Evolutionary conservation across 768 basidiomycete genomes (phyloP), one percentile per base, ranked within the genome.

Genomic region (Ephemerocybe angulata): DNA sequence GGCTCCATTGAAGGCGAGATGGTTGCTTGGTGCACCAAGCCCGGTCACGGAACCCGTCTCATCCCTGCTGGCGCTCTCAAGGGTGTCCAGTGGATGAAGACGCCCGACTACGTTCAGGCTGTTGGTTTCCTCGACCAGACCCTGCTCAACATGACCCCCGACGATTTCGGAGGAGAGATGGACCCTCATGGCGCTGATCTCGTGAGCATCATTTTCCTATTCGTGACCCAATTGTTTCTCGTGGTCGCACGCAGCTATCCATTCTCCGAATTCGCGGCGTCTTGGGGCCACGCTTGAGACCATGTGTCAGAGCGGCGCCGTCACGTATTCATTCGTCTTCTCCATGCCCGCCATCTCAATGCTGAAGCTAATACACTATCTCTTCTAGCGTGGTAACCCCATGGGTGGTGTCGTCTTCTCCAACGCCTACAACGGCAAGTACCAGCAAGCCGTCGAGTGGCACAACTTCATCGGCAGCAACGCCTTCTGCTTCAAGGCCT

Each of bases 341-440:
- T n/a, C n/a, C n/a, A n/a, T n/a, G n/a, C n/a, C n/a, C n/a, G n/a
- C n/a, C n/a, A n/a, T n/a, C n/a, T n/a, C n/a, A n/a, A n/a, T n/a
- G n/a, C n/a, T n/a, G n/a, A n/a, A n/a, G 27, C 27, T 17, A 10
- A 29, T n/a, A 27, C 27, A 11, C 27, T 19, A 10, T 21, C 28
- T 24, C 27, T 85, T 60, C 87, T 88, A 86, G 81, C 83, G 85
- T 60, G 90, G 90, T 15, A 93, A 91, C 72, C 88, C 88, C 3
- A 73, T 89, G 25, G 90, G 90, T 59, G 87, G 82, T 48, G 66
- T 90, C 25, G 54, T 89, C 40, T 92, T 79, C 73, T 83, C 87
- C 0, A 84, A 72, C 56, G 77, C 71, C 12, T 85, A 76, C 62
- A 70, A 65, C 44, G 69, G 75, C 17, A 64, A 59, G 44, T 75